A percentile compares a stretch with the other conserved stretches of the same genome.
phyloP scores from a whole-genome alignment of 139 green algal genomes.

The Chlorella sorokiniana region DNA sequence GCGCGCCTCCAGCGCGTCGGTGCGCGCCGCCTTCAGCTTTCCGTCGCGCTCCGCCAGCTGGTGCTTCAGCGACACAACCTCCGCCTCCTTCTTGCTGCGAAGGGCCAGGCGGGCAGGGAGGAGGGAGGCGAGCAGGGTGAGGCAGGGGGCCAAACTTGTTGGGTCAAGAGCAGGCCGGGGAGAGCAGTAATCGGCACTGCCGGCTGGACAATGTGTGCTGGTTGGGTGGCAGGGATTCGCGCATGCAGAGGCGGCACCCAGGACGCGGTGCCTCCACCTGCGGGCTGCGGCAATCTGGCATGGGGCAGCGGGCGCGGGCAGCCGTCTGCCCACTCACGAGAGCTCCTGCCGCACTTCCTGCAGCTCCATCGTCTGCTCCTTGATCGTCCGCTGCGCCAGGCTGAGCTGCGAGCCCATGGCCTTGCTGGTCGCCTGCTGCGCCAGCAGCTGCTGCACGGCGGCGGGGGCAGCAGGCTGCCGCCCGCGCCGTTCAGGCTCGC shows the following conservation, averaged over 20 bases:
- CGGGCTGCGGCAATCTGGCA: too few relatives aligned
- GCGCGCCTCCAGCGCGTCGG: constrained; percentile 9
- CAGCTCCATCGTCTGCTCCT: constrained; percentile 19
- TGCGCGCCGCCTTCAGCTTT: constrained; percentile 29
- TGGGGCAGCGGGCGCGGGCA: background rate
- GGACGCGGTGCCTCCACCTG: too few relatives aligned
- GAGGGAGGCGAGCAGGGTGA: background rate
- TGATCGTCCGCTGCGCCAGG: constrained; percentile 8
- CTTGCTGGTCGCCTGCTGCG: background rate
- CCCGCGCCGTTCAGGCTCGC: background rate
- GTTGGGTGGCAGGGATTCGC: too few relatives aligned
- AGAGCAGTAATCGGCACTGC: background rate
- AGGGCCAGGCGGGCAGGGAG: too few relatives aligned
- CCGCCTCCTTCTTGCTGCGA: constrained; percentile 6
- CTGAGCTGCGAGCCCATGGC: background rate
- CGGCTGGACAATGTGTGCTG: background rate
- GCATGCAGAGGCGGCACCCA: too few relatives aligned
- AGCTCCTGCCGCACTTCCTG: constrained; percentile 11
- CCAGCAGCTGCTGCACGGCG: constrained; percentile 25
- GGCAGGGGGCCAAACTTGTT: background rate
- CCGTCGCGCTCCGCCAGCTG: constrained; percentile 22
- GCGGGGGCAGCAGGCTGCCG: constrained; percentile 1
- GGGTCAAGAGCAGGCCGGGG: background rate
- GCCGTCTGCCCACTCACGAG: background rate
- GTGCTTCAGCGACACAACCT: constrained; percentile 16